These are phyloP conservation scores for Ophiorrhiza pumila DNA, from an alignment of 257 asterid genomes.

Conservation along the genomic window DNA sequence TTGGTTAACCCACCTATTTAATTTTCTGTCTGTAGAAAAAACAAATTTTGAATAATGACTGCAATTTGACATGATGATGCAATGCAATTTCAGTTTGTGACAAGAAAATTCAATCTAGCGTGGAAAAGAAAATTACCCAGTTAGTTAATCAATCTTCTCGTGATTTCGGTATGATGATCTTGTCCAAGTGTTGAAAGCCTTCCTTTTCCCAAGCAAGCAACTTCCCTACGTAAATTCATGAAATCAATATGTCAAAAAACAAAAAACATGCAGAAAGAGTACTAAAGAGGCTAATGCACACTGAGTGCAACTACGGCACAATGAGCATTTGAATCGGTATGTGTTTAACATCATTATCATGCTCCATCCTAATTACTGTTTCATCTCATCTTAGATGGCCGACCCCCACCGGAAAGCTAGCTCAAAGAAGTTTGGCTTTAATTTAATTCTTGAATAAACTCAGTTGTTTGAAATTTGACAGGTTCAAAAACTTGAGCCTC, in stretches of 20 bases:
- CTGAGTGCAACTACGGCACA: too few relatives aligned
- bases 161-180: too few relatives aligned
- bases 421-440: conserved; percentile 1
- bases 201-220: too few relatives aligned
- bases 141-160: too few relatives aligned
- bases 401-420: background rate
- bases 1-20: background rate
- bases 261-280: too few relatives aligned
- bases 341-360: too few relatives aligned
- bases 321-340: too few relatives aligned
- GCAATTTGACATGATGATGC: background rate
- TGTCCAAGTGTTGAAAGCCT: too few relatives aligned
- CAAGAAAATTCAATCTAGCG: background rate
- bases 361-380: too few relatives aligned
- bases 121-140: background rate
- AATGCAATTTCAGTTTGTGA: background rate
- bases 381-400: background rate
- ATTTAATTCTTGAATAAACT: background rate
- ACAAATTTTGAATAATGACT: background rate
- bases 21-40: background rate
- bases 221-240: too few relatives aligned
- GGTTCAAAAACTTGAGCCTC: background rate
- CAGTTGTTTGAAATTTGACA: background rate
- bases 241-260: too few relatives aligned
- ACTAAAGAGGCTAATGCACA: too few relatives aligned